These are phyloP conservation scores for Pichia ethanolica DNA, from an alignment of 805 yeast species.

Conservation along the genomic window DNA sequence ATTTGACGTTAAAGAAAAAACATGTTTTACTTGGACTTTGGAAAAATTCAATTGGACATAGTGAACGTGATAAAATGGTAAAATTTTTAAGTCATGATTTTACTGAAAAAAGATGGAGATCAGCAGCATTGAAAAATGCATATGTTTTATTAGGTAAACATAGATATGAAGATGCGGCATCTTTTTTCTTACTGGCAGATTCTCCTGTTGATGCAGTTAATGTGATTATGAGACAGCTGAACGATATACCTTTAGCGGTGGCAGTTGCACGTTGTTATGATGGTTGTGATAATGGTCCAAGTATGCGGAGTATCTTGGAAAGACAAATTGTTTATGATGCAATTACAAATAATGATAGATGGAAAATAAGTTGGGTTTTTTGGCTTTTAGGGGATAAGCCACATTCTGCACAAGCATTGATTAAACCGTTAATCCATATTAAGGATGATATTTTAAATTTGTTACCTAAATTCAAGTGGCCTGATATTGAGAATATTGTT, in stretches of 20 bases:
- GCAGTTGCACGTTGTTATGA: constrained; percentile 75
- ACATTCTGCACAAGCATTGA: constrained; percentile 55
- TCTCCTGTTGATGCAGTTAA: constrained; percentile 69
- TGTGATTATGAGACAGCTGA: constrained; percentile 59
- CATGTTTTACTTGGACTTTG: constrained; percentile 73
- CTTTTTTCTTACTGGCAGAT: constrained; percentile 75
- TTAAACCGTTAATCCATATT: constrained; percentile 43
- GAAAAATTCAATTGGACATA: constrained; percentile 67
- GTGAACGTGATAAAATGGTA: constrained; percentile 77
- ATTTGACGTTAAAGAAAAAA: constrained; percentile 71
- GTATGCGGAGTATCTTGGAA: constrained; percentile 41
- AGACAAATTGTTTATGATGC: constrained; percentile 49
- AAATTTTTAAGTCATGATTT: constrained; percentile 75
- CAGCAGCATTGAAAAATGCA: constrained; percentile 90
- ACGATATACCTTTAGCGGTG: constrained; percentile 68
- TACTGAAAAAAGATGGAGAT: constrained; percentile 64
- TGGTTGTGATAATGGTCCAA: constrained; percentile 48
- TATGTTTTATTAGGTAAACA: constrained; percentile 86
- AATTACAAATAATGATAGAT: constrained; percentile 57
- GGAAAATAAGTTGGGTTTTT: constrained; percentile 77
- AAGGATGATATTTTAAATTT: constrained; percentile 23
- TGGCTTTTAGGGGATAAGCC: constrained; percentile 51
- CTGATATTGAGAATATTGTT: constrained; percentile 34
- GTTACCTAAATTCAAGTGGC: constrained; percentile 23
- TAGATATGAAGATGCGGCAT: constrained; percentile 79